Conservation (phyloP, 164 flowering plant species). For the Sedum album region DNA sequence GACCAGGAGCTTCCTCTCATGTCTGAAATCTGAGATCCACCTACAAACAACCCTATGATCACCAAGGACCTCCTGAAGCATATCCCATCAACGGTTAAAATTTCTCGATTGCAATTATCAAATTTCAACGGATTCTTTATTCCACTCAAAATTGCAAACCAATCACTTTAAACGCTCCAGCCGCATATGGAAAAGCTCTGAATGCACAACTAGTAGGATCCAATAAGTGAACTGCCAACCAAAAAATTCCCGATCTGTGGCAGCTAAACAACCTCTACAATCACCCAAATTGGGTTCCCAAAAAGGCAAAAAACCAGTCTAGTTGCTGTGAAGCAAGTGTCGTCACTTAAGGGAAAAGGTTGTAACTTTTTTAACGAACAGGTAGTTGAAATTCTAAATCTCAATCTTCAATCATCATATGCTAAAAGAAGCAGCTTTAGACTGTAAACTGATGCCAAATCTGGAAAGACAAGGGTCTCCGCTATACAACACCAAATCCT, state of each 20-base stretch:
- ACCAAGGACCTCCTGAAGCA: slow-evolving; percentile 22
- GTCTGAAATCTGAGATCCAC: slow-evolving; percentile 30
- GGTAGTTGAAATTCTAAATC: not conserved
- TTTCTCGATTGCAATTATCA: slow-evolving; percentile 12
- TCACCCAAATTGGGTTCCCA: not conserved
- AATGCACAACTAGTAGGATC: not conserved
- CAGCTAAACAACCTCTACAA: not conserved
- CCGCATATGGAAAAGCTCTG: not conserved
- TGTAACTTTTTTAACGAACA: slow-evolving; percentile 8
- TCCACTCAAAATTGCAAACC: slow-evolving; percentile 21
- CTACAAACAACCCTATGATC: slow-evolving; percentile 14
- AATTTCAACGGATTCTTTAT: slow-evolving; percentile 12
- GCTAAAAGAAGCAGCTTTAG: not conserved
- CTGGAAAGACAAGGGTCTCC: not conserved
- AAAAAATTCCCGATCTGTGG: not conserved
- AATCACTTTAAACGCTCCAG: not conserved
- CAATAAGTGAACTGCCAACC: not conserved
- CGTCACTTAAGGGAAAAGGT: not conserved
- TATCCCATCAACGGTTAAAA: slow-evolving; percentile 22
- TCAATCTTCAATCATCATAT: not conserved
- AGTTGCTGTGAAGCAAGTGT: not conserved
- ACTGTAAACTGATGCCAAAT: not conserved
- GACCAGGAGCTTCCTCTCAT: slow-evolving; percentile 85
- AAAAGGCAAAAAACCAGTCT: not conserved
- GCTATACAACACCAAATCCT: not conserved